Conservation (phyloP, 768 basidiomycete genomes). For the Gloeopeniophorella convolvens region DNA sequence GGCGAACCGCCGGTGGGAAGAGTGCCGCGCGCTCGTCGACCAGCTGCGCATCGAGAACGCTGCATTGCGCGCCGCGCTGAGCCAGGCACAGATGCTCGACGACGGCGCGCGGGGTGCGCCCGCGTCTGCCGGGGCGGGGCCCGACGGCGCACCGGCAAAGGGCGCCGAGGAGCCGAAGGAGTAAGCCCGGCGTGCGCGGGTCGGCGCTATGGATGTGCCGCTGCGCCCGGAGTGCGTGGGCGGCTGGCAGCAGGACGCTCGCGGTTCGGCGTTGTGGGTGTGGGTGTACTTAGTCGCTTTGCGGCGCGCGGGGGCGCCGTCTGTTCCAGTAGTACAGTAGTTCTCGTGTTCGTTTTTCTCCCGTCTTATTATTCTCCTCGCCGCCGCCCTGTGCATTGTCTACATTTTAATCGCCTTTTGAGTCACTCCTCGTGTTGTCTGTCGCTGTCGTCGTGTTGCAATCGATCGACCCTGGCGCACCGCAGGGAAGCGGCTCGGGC, state of each 20-base stretch:
- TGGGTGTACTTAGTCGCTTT: no score
- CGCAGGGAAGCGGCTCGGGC: no score
- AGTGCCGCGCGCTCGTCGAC: constrained; percentile 84
- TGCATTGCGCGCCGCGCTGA: constrained; percentile 64
- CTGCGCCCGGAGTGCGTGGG: no score
- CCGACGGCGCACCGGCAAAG: not conserved
- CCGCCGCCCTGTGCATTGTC: not conserved
- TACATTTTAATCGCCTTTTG: not conserved
- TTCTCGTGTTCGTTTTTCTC: not conserved
- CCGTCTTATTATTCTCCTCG: not conserved
- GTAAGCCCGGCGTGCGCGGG: no score
- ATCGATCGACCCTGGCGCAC: no score
- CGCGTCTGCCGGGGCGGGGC: not conserved
- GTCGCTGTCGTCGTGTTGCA: no score
- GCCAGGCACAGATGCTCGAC: constrained; percentile 31
- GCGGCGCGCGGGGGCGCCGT: no score
- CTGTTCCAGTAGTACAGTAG: no score
- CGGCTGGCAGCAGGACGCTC: no score
- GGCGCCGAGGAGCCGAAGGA: constrained; percentile 14
- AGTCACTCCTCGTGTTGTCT: no score
- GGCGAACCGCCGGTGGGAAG: constrained; percentile 85
- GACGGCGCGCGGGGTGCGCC: not conserved
- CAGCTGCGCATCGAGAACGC: constrained; percentile 81
- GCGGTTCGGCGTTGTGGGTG: no score
- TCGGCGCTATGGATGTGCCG: not conserved